Evolutionary conservation across 352 stramenopile species (phyloP), one percentile per base, ranked within the genome.

Genomic region (Pythium brachiatum): DNA sequence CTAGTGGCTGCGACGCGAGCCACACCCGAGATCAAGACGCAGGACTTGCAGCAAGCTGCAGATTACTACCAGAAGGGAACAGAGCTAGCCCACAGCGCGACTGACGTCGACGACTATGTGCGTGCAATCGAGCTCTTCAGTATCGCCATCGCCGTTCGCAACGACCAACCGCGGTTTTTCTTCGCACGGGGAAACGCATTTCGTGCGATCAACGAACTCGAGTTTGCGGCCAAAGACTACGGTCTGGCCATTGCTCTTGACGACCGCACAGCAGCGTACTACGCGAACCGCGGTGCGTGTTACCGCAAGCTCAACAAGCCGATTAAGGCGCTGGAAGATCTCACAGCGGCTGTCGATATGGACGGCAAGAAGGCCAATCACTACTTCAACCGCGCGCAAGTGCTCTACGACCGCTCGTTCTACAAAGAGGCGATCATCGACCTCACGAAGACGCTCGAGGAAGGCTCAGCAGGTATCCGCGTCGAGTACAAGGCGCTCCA

Each of bases 21-120:
- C 39, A 68, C 70, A 21, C 63, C 67, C 38, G 79, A 89, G 53
- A 57, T 66, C 64, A 89, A 90, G 57, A 76, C 75, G 2, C 79
- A 88, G 51, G 81, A 89, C 29, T 54, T 89, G 3, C 84, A 91
- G 46, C 79, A 90, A 56, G 84, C 84, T 1, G 78, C 88, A 25
- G 84, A 93, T 46, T 66, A 88, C 20, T 93, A 89, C 64, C 82
- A 90, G 54, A 90, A 91, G 41, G 84, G 78, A 3, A 83, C 83
- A 39, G 84, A 92, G 53, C 70, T 89, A 18, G 70, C 79, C 1
- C 84, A 93, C 50, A 75, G 72, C 26, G 80, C 82, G 0, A 69
- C 69, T 13, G 75, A 62, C 1, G 71, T 71, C 54, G 82, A 90
- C 29, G 82, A 90, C n/a, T 79, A 90, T 41, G 78, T 81, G 21